A percentile compares a stretch with the other conserved stretches of the same genome.
phyloP scores from a whole-genome alignment of 192 early-diverging fungal genomes.

The Podila clonocystis region DNA sequence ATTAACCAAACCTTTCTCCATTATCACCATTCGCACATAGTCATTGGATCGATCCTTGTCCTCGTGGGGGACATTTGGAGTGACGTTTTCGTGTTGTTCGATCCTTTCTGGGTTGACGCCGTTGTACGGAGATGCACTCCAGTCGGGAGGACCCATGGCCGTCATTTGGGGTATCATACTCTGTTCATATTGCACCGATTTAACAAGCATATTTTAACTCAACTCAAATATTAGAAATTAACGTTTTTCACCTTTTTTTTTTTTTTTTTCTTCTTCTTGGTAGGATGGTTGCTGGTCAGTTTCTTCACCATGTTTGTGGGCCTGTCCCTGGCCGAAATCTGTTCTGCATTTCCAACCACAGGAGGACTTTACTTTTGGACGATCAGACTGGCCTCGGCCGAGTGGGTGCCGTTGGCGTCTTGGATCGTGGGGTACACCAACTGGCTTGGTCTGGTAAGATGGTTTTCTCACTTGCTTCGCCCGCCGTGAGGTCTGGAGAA shows the following conservation, averaged over 20 bases:
- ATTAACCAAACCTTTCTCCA: not conserved
- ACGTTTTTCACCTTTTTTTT: not conserved
- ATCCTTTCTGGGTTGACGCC: conserved; percentile 64
- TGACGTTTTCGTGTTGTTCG: conserved; percentile 64
- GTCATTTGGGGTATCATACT: conserved; percentile 54
- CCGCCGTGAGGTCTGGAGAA: no score
- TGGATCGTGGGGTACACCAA: conserved; percentile 66
- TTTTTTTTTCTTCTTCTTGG: not conserved
- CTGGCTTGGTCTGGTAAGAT: conserved; percentile 59
- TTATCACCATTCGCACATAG: conserved; percentile 11
- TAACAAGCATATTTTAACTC: no score
- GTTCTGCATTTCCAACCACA: conserved; percentile 62
- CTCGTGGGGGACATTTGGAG: conserved; percentile 61
- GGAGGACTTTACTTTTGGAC: conserved; percentile 66
- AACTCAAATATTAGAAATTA: no score
- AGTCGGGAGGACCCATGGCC: conserved; percentile 57
- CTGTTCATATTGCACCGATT: not conserved
- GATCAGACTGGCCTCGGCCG: conserved; percentile 51
- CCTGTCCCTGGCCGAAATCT: conserved; percentile 64
- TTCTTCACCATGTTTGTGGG: conserved; percentile 56
- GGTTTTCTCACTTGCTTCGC: not conserved
- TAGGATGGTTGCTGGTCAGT: conserved; percentile 60
- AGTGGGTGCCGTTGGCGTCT: conserved; percentile 59
- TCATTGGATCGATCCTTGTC: conserved; percentile 60
- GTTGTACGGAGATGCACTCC: conserved; percentile 58